Evolutionary conservation across 345 rosid species (phyloP).

Genomic region (Euphorbia tirucalli): DNA sequence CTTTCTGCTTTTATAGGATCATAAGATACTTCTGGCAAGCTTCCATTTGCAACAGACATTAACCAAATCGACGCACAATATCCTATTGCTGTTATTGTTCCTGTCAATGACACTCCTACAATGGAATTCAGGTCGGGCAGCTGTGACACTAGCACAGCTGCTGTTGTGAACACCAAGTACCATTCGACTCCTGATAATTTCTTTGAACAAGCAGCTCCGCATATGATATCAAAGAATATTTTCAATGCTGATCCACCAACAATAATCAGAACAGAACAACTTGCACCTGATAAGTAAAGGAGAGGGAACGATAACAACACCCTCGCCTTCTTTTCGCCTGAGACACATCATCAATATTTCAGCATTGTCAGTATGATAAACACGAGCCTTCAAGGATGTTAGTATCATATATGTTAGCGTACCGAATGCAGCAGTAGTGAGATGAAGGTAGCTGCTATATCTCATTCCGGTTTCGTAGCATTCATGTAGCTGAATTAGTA

Average conservation of each 20-base stretch:
- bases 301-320: slow-evolving; percentile 25
- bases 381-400: neutral
- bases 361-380: neutral
- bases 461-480: slow-evolving; percentile 35
- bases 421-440: slow-evolving; percentile 33
- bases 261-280: slow-evolving; percentile 25
- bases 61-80: slow-evolving; percentile 35
- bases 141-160: slow-evolving; percentile 25
- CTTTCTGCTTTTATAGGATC: slow-evolving; percentile 10
- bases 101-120: slow-evolving; percentile 26
- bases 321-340: slow-evolving; percentile 29
- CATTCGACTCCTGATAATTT: slow-evolving; percentile 27
- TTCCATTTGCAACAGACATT: slow-evolving; percentile 25
- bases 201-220: slow-evolving; percentile 19
- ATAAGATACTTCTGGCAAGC: slow-evolving; percentile 28
- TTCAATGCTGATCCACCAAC: slow-evolving; percentile 30
- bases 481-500: slow-evolving; percentile 37
- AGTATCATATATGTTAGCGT: neutral
- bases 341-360: neutral
- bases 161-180: slow-evolving; percentile 35
- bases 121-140: slow-evolving; percentile 37
- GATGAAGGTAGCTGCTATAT: slow-evolving; percentile 37
- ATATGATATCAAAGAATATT: slow-evolving; percentile 26
- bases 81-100: slow-evolving; percentile 28
- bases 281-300: slow-evolving; percentile 31